Base-by-base conservation (phyloP, 352 stramenopile genomes). In the Paralagenidium karlingii region DNA sequence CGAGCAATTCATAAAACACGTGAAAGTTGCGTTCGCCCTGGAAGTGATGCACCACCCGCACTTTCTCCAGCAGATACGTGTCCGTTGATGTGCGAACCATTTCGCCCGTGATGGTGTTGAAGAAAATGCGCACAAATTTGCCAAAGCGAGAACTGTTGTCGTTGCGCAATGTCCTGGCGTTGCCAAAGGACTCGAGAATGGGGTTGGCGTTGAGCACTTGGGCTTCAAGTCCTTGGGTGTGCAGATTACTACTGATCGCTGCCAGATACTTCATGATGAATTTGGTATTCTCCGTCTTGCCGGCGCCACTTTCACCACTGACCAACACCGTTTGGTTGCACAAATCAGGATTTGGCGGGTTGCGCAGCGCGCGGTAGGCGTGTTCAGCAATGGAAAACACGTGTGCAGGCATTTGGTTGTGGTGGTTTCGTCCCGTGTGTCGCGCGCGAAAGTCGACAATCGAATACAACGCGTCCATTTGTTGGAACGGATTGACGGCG, bases 201-300 rank as follows among this genome's bases (percentile, higher is more conserved):
- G 60, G 60, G 39, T 75, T 75, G 5, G 60, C 56, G 11, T 70
- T 44, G 19, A 71, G 40, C 2, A 83, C 55, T 45, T 74, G 57
- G 8, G 59, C 47, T 22, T 40, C 27, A 31, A 8, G 11, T 7
- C 11, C 4, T 19, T 39, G 26, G 31, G 16, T 16, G 7, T 8
- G 19, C 12, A 22, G 16, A 24, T 53, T 27, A 16, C 16, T 15
- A n/a, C 32, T 47, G 11, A 47, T 42, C 5, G 27, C 40, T 3
- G 47, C 47, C 11, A 60, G 30, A 26, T 60, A 60, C 22, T 45
- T 28, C 40, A 60, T 52, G 18, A 60, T 60, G 19, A 55, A 58
- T 26, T 60, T 60, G n/a, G 51, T 60, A 24, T 48, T 41, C 25
- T 60, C 51, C 3, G 51, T 60, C 38, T 60, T 60, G 11, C 51